These are phyloP conservation scores for Suillus brevipes DNA, from an alignment of 768 basidiomycete genomes.

Conservation along the genomic window DNA sequence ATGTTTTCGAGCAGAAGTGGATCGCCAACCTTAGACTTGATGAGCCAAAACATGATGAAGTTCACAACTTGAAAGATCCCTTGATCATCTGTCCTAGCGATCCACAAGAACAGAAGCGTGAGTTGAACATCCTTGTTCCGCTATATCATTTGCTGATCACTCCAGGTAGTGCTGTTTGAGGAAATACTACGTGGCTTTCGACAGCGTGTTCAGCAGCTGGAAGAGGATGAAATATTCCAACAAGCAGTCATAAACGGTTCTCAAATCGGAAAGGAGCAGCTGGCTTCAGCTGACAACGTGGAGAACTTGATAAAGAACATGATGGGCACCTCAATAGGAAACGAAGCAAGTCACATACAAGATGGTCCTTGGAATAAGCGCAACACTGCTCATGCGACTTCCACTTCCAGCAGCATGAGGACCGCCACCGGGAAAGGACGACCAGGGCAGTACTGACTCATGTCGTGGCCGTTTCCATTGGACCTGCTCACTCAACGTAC, in stretches of 20 bases:
- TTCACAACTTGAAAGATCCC: slow-evolving; percentile 29
- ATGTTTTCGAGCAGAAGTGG: slow-evolving; percentile 39
- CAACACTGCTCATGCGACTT: slow-evolving; percentile 17
- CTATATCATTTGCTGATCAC: not conserved
- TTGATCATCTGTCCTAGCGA: slow-evolving; percentile 36
- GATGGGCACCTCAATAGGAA: slow-evolving; percentile 30
- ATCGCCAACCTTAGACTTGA: slow-evolving; percentile 36
- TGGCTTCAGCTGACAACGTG: slow-evolving; percentile 38
- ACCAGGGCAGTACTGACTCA: not conserved
- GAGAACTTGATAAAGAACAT: slow-evolving; percentile 44
- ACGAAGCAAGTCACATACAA: slow-evolving; percentile 15
- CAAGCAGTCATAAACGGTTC: slow-evolving; percentile 38
- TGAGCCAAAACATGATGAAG: slow-evolving; percentile 39
- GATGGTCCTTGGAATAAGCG: slow-evolving; percentile 33
- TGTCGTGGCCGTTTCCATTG: not conserved
- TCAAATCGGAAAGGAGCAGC: slow-evolving; percentile 34
- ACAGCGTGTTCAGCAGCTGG: slow-evolving; percentile 37
- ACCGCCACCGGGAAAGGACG: slow-evolving; percentile 28
- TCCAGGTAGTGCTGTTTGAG: slow-evolving; percentile 33
- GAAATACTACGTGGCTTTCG: slow-evolving; percentile 41
- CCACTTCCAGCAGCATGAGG: slow-evolving; percentile 25
- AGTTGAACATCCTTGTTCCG: slow-evolving; percentile 14
- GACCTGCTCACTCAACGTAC: not conserved
- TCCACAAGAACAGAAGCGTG: slow-evolving; percentile 42
- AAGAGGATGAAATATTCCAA: slow-evolving; percentile 46